Percentiles rank a stretch among this genome's conserved stretches.
These are phyloP conservation scores for Melanopsichium pennsylvanicum DNA, from an alignment of 1,284 basidiomycete species.

Conservation along the genomic window DNA sequence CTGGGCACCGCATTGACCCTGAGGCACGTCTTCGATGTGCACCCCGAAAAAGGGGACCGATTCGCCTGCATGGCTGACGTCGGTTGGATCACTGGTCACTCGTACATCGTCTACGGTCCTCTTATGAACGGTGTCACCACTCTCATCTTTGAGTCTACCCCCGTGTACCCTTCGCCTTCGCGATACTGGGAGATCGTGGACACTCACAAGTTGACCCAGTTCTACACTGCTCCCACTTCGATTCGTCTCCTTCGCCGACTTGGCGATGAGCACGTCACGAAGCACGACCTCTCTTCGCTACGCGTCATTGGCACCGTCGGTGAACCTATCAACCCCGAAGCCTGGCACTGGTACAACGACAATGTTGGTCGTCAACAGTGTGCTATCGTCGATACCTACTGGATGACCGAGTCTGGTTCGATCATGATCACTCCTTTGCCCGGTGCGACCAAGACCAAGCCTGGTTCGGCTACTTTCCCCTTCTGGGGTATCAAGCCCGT, in stretches of 20 bases:
- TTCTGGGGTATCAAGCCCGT: constrained; percentile 95
- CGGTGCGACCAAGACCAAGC: constrained; percentile 93
- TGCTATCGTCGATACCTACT: constrained; percentile 82
- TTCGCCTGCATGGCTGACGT: constrained; percentile 99
- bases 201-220: constrained; percentile 83
- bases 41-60: constrained; percentile 71
- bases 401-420: constrained; percentile 95
- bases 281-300: constrained; percentile 82
- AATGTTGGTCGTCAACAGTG: constrained; percentile 87
- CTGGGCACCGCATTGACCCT: constrained; percentile 88
- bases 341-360: constrained; percentile 98
- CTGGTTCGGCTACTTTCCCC: constrained; percentile 93
- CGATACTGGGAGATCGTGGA: constrained; percentile 97
- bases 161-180: constrained; percentile 92
- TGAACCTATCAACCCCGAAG: constrained; percentile 98
- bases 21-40: constrained; percentile 96
- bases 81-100: constrained; percentile 99
- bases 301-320: constrained; percentile 92
- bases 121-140: constrained; percentile 89
- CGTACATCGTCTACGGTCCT: constrained; percentile 96
- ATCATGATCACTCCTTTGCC: constrained; percentile 95
- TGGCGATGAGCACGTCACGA: constrained; percentile 84
- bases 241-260: constrained; percentile 90
- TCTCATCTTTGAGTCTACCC: constrained; percentile 94
- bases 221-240: constrained; percentile 66